These are phyloP conservation scores for Cyclospora cayetanensis DNA, from an alignment of 169 alveolate genomes.

Conservation along the genomic window DNA sequence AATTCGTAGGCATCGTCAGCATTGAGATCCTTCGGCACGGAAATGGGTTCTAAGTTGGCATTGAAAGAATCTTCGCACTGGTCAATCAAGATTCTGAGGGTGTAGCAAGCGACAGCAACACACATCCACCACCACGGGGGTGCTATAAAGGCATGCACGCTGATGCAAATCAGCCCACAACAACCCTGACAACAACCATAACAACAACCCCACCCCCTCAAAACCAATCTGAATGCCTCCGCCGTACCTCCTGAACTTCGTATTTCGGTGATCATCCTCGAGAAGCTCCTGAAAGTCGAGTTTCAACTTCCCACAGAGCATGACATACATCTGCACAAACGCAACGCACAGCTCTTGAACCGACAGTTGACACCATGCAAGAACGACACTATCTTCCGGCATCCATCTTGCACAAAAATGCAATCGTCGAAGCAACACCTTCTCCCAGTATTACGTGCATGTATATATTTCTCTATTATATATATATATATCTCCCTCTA, in stretches of 20 bases:
- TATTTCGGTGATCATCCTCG: slow-evolving; percentile 72
- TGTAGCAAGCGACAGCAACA: not conserved
- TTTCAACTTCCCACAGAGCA: slow-evolving; percentile 75
- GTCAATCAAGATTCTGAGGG: slow-evolving; percentile 73
- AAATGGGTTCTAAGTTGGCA: slow-evolving; percentile 78
- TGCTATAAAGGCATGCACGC: no score
- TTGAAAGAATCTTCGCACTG: slow-evolving; percentile 79
- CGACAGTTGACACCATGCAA: not conserved
- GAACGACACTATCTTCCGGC: not conserved
- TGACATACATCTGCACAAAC: slow-evolving; percentile 76
- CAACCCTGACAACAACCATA: not conserved
- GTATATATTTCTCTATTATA: not conserved
- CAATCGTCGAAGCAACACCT: no score
- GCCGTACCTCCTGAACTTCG: slow-evolving; percentile 55
- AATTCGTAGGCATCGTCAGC: slow-evolving; percentile 79
- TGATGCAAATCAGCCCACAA: no score
- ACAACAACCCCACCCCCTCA: not conserved
- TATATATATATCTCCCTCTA: not conserved
- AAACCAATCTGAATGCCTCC: not conserved
- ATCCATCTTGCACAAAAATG: no score
- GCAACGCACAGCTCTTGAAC: no score
- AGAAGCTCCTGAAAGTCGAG: slow-evolving; percentile 74
- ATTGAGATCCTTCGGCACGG: slow-evolving; percentile 72
- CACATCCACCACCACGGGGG: no score
- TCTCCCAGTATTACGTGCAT: not conserved